phyloP scores from a whole-genome alignment of 345 rosid species.

The Eucalyptus polyanthemos region DNA sequence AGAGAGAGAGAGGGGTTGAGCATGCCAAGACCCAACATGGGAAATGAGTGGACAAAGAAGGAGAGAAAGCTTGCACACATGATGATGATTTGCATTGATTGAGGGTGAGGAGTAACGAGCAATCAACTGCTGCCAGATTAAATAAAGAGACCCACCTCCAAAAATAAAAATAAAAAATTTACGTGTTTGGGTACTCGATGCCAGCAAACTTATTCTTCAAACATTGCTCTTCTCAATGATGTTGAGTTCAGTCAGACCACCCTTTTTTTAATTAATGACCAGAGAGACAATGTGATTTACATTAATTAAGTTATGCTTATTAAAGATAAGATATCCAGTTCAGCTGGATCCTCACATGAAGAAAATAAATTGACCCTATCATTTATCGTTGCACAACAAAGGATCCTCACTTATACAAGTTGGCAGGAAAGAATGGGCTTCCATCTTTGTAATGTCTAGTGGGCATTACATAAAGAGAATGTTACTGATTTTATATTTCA shows the following conservation, averaged over 20 bases:
- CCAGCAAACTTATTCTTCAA: not conserved
- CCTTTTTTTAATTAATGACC: not conserved
- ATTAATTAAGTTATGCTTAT: not conserved
- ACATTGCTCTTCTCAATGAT: not conserved
- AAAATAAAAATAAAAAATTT: not conserved
- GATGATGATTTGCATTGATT: slow-evolving; percentile 26
- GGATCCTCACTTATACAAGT: not conserved
- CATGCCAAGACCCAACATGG: not conserved
- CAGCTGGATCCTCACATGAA: not conserved
- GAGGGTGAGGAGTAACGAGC: slow-evolving; percentile 8
- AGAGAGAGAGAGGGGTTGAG: not conserved
- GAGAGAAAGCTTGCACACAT: not conserved
- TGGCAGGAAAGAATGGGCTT: not conserved
- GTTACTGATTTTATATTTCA: not conserved
- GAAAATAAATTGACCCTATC: not conserved
- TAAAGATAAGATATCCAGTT: not conserved
- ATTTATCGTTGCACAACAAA: not conserved
- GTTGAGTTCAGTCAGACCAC: not conserved
- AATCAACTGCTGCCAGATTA: slow-evolving; percentile 10
- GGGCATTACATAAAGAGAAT: not conserved
- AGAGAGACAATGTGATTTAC: not conserved
- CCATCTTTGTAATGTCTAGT: not conserved
- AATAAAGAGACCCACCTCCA: not conserved
- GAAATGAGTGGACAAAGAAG: not conserved
- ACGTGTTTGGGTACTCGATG: not conserved